Percentiles rank a stretch among this genome's conserved stretches.
Evolutionary conservation across 345 rosid species (phyloP).

Genomic region (Alliaria petiolata): DNA sequence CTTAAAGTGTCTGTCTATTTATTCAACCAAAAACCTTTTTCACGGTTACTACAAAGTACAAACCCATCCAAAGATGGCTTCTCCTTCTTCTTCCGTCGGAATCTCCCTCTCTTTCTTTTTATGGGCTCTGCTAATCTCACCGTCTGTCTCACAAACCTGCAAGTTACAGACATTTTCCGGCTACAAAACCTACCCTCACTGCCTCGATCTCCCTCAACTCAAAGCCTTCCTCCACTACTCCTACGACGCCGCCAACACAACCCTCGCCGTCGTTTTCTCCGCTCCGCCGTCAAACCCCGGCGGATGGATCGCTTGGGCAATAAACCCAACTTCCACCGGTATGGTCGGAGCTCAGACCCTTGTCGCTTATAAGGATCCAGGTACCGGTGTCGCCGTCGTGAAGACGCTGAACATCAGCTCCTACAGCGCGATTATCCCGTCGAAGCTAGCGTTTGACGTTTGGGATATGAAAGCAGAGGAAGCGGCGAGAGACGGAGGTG

Average conservation of each 20-base stretch:
- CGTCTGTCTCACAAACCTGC: conserved; percentile 54
- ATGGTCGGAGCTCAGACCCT: conserved; percentile 71
- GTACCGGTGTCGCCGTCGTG: conserved; percentile 36
- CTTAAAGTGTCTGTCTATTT: neutral
- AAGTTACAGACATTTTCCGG: conserved; percentile 44
- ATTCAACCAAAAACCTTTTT: neutral
- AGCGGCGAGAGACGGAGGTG: conserved; percentile 18
- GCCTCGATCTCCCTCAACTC: conserved; percentile 70
- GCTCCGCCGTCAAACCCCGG: conserved; percentile 48
- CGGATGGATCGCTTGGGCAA: conserved; percentile 81
- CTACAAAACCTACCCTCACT: conserved; percentile 45
- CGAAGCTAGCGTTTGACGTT: conserved; percentile 53
- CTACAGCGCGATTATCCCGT: conserved; percentile 25
- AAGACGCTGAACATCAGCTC: conserved; percentile 43
- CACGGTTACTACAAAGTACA: conserved; percentile 12
- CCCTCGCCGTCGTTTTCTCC: conserved; percentile 64
- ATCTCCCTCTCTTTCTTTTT: conserved; percentile 17
- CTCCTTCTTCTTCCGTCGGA: conserved; percentile 12
- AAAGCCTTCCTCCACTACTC: conserved; percentile 69
- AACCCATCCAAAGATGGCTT: conserved; percentile 13
- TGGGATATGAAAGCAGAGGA: conserved; percentile 65
- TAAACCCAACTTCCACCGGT: conserved; percentile 60
- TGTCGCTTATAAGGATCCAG: conserved; percentile 42
- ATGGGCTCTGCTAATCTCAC: conserved; percentile 34
- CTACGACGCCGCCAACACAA: conserved; percentile 51